Evolutionary conservation across 371 early-diverging fungal genomes (phyloP).

Genomic region (Blastocladiella emersonii): DNA sequence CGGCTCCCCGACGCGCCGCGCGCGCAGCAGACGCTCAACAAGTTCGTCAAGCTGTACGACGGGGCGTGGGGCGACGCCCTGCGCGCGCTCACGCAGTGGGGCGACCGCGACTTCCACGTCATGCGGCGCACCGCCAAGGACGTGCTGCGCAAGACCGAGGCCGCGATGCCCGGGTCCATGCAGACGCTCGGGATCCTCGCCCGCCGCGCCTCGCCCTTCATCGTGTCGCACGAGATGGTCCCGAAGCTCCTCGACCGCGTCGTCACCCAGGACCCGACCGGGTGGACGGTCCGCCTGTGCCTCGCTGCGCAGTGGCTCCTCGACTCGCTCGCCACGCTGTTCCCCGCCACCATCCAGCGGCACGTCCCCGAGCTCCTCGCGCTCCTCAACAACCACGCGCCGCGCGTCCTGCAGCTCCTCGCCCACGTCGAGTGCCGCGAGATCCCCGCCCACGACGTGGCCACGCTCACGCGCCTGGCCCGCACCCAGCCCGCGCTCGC

Average conservation of each 20-base stretch:
- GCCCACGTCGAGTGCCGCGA: not conserved
- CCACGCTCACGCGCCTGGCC: not conserved
- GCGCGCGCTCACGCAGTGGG: conserved; percentile 33
- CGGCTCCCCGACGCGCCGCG: conserved; percentile 45
- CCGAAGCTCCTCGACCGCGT: conserved; percentile 33
- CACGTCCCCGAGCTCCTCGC: not conserved
- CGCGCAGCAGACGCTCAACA: conserved; percentile 23
- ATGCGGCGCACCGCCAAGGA: conserved; percentile 50
- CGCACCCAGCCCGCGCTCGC: not conserved
- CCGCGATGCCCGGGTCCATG: conserved; percentile 31
- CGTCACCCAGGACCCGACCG: not conserved
- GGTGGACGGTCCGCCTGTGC: not conserved
- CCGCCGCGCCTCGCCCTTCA: conserved; percentile 47
- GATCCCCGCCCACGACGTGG: not conserved
- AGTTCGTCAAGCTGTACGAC: conserved; percentile 41
- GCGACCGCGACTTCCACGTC: conserved; percentile 33
- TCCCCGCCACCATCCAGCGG: not conserved
- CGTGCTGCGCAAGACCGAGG: conserved; percentile 43
- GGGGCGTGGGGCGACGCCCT: conserved; percentile 31
- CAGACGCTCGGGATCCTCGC: conserved; percentile 59
- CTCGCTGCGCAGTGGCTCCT: conserved; percentile 30
- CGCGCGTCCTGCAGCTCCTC: not conserved
- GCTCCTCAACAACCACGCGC: not conserved
- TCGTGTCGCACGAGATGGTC: conserved; percentile 43
- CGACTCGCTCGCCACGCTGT: conserved; percentile 4